These are phyloP conservation scores for Dendryphion nanum DNA, from an alignment of 2,329 filamentous ascomycete genomes.

Conservation along the genomic window DNA sequence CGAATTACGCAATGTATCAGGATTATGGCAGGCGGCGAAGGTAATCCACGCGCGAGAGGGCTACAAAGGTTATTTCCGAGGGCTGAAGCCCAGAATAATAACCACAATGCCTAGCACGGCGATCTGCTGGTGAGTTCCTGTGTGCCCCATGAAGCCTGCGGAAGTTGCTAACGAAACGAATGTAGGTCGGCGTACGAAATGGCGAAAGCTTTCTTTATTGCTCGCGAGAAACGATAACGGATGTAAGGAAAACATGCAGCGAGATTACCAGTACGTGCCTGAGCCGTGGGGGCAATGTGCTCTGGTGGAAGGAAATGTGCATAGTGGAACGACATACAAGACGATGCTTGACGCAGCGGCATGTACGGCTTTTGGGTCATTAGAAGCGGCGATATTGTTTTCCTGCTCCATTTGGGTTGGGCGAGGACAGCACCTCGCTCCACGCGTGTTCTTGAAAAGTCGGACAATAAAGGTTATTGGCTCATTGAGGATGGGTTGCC, in stretches of 20 bases:
- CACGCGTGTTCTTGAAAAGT: too few species aligned
- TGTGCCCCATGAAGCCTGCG: background rate
- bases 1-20: constrained; percentile 81
- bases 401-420: too few species aligned
- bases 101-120: constrained; percentile 98
- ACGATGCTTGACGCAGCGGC: background rate
- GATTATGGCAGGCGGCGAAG: constrained; percentile 73
- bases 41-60: constrained; percentile 85
- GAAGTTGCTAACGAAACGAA: constrained; percentile 10
- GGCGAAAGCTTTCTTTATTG: constrained; percentile 66
- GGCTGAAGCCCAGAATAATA: constrained; percentile 83
- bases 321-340: background rate
- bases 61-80: constrained; percentile 85
- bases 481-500: too few species aligned
- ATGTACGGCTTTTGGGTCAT: too few species aligned
- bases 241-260: background rate
- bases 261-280: background rate
- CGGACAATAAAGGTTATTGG: too few species aligned
- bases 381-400: too few species aligned
- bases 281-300: background rate
- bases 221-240: constrained; percentile 20
- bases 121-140: constrained; percentile 83
- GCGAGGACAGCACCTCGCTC: too few species aligned
- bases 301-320: background rate
- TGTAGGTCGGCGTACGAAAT: constrained; percentile 65